phyloP scores from a whole-genome alignment of 805 yeast species.

The Jamesozyma piceae region DNA sequence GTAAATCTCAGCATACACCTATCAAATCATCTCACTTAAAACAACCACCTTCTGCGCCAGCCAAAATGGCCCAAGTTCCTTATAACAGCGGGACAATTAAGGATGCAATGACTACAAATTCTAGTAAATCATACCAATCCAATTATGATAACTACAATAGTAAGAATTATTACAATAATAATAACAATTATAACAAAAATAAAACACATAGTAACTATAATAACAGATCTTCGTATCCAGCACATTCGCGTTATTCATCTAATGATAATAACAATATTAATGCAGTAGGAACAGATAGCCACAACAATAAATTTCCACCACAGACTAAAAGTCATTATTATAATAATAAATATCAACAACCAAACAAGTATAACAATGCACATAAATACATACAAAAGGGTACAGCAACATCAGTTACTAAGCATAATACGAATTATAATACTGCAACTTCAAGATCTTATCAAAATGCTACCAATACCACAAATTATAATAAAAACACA shows the following conservation, averaged over 20 bases:
- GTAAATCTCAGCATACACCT: background rate
- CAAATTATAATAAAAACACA: background rate
- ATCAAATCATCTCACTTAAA: background rate
- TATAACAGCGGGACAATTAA: background rate
- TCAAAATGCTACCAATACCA: background rate
- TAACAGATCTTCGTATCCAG: background rate
- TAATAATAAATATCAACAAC: conserved; percentile 10
- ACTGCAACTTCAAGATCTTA: background rate
- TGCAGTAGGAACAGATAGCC: background rate
- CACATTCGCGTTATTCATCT: background rate
- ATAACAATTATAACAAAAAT: background rate
- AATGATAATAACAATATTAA: background rate
- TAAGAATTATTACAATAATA: background rate
- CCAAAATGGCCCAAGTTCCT: background rate
- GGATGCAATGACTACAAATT: background rate
- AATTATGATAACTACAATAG: background rate
- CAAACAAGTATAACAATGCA: background rate
- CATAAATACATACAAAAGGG: background rate
- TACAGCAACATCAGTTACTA: background rate
- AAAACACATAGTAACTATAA: background rate
- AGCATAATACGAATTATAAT: background rate
- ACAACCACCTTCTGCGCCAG: conserved; percentile 5
- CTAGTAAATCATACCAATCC: background rate
- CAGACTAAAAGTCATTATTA: conserved; percentile 7
- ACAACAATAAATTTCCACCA: background rate